These are phyloP conservation scores for Aspergillus caelatus DNA, from an alignment of 2,329 filamentous ascomycete genomes.

Conservation along the genomic window DNA sequence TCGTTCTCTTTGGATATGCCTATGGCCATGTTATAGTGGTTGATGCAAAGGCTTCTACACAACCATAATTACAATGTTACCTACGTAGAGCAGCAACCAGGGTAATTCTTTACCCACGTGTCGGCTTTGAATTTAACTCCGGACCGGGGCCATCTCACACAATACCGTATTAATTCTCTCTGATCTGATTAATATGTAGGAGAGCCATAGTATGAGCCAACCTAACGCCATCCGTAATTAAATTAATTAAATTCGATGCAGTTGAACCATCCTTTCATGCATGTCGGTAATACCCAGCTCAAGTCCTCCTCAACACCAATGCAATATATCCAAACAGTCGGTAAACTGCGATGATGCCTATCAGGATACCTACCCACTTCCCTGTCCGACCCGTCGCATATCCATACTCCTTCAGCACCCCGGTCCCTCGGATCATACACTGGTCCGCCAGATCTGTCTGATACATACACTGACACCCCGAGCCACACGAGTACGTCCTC, in stretches of 20 bases:
- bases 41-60: too few species aligned
- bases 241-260: neutral
- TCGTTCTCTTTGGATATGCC: too few species aligned
- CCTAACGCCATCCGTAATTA: neutral
- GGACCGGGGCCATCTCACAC: neutral
- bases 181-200: neutral
- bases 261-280: neutral
- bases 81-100: too few species aligned
- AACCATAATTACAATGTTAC: too few species aligned
- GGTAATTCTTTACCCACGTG: neutral
- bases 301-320: constrained; percentile 38
- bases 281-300: neutral
- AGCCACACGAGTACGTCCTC: constrained; percentile 65
- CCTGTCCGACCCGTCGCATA: constrained; percentile 66
- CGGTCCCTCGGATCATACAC: constrained; percentile 72
- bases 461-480: constrained; percentile 71
- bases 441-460: constrained; percentile 61
- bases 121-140: neutral
- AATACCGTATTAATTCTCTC: neutral
- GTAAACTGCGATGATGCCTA: constrained; percentile 76
- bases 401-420: constrained; percentile 70
- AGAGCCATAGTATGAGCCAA: neutral
- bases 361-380: constrained; percentile 74
- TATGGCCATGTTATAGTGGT: too few species aligned
- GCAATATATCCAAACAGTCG: constrained; percentile 68